Evolutionary conservation across 176 grass and related monocot genomes (phyloP).

Genomic region (Tuctoria greenei): DNA sequence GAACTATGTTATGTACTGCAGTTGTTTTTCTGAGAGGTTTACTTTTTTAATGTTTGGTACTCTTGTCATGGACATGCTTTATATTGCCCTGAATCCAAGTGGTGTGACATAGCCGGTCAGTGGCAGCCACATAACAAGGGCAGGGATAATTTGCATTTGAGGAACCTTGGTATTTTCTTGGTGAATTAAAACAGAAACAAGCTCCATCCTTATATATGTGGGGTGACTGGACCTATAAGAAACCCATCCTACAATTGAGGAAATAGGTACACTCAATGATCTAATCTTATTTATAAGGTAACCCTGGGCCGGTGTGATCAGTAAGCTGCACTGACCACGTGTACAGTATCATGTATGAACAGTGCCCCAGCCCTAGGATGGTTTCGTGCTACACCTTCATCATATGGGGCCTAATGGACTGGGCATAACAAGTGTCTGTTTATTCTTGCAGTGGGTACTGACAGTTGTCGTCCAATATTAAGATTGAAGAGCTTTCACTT

Average conservation of each 20-base stretch:
- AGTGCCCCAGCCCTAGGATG: not conserved
- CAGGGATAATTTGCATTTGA: not conserved
- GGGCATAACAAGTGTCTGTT: not conserved
- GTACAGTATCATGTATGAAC: not conserved
- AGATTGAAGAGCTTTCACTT: constrained; percentile 15
- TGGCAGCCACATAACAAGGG: not conserved
- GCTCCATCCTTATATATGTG: not conserved
- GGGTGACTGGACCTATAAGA: not conserved
- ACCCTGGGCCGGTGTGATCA: not conserved
- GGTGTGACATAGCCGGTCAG: not conserved
- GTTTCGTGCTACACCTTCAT: not conserved
- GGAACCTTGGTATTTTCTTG: not conserved
- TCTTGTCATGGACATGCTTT: not conserved
- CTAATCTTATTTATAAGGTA: not conserved
- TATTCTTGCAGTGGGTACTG: constrained; percentile 3
- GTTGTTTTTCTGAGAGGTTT: constrained; percentile 10
- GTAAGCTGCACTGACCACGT: not conserved
- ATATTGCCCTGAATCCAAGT: constrained; percentile 2
- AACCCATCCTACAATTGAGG: not conserved
- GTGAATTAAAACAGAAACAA: not conserved
- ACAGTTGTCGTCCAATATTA: constrained; percentile 3
- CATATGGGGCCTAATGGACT: not conserved
- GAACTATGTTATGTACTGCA: constrained; percentile 13
- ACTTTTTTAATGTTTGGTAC: constrained; percentile 26
- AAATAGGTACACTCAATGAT: not conserved